Conservation (phyloP, 495 filamentous ascomycete genomes). For the Hamigera avellanea region DNA sequence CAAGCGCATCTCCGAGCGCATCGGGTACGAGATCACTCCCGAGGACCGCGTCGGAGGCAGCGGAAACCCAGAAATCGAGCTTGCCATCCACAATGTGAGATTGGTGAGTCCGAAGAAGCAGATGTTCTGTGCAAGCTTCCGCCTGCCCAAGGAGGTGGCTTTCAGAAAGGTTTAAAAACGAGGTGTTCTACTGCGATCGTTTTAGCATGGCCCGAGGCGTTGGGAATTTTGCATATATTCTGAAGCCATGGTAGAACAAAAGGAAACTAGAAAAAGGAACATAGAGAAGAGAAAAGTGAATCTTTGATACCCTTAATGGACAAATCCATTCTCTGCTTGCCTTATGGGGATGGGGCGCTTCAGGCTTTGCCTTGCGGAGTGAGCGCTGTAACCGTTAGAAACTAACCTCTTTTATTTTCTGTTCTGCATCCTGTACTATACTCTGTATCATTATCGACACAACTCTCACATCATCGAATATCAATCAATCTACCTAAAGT, state of each 20-base stretch:
- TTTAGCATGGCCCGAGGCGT: constrained; percentile 9
- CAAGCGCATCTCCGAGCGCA: constrained; percentile 48
- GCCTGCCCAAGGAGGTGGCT: constrained; percentile 70
- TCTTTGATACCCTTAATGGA: constrained; percentile 4
- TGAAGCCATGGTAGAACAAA: too few relatives aligned
- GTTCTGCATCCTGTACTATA: too few relatives aligned
- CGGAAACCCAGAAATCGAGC: constrained; percentile 37
- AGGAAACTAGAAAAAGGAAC: too few relatives aligned
- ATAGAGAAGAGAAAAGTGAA: constrained; percentile 4
- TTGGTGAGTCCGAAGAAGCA: constrained; percentile 86
- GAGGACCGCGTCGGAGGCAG: constrained; percentile 38
- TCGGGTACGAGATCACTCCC: constrained; percentile 48
- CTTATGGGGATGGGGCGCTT: too few relatives aligned
- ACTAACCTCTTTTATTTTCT: too few relatives aligned
- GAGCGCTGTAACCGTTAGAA: too few relatives aligned
- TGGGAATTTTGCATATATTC: constrained; percentile 1
- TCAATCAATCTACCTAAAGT: too few relatives aligned
- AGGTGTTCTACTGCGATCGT: too few relatives aligned
- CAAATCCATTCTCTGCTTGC: too few relatives aligned
- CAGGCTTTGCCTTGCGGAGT: too few relatives aligned
- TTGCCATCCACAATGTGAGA: constrained; percentile 65
- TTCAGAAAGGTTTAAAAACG: constrained; percentile 35
- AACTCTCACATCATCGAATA: too few relatives aligned
- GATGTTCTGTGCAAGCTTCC: constrained; percentile 94
- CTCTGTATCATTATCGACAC: too few relatives aligned